Percentiles rank a stretch among this genome's conserved stretches.
Conservation (phyloP, 352 stramenopile species). For the Globisporangium nodosum region DNA sequence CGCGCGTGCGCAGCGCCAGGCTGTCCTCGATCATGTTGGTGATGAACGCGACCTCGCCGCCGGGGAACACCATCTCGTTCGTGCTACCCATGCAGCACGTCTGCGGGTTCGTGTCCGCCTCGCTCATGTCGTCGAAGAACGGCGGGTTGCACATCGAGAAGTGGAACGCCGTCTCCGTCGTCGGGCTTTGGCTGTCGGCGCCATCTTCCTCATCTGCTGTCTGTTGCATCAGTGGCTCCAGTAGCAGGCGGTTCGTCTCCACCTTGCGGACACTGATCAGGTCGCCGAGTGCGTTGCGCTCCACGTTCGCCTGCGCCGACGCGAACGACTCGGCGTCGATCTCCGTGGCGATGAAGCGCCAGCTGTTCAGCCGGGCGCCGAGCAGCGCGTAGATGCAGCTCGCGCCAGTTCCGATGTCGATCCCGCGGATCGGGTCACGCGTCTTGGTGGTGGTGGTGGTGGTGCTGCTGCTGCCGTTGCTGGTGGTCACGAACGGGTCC, state of each 20-base stretch:
- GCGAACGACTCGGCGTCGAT: conserved; percentile 85
- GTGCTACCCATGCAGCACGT: conserved; percentile 63
- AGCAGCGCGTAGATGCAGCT: conserved; percentile 96
- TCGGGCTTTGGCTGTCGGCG: neutral
- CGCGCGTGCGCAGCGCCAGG: conserved; percentile 50
- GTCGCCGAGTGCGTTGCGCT: conserved; percentile 75
- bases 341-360: conserved; percentile 93
- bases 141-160: conserved; percentile 97
- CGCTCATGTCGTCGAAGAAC: conserved; percentile 87
- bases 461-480: conserved; percentile 5
- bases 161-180: conserved; percentile 39
- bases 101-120: conserved; percentile 76
- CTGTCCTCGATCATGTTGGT: conserved; percentile 91
- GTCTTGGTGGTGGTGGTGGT: neutral
- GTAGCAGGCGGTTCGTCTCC: conserved; percentile 33
- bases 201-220: conserved; percentile 8
- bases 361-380: conserved; percentile 80
- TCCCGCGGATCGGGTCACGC: conserved; percentile 37
- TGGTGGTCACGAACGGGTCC: conserved; percentile 19
- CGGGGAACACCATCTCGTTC: conserved; percentile 84
- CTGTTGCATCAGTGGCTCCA: conserved; percentile 28
- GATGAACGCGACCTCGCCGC: conserved; percentile 94
- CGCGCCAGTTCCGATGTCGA: conserved; percentile 95
- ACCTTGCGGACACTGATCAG: conserved; percentile 53
- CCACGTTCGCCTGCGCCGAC: conserved; percentile 85